Evolutionary conservation across 305 asterid species (phyloP).

Genomic region (Plantago lanceolata): DNA sequence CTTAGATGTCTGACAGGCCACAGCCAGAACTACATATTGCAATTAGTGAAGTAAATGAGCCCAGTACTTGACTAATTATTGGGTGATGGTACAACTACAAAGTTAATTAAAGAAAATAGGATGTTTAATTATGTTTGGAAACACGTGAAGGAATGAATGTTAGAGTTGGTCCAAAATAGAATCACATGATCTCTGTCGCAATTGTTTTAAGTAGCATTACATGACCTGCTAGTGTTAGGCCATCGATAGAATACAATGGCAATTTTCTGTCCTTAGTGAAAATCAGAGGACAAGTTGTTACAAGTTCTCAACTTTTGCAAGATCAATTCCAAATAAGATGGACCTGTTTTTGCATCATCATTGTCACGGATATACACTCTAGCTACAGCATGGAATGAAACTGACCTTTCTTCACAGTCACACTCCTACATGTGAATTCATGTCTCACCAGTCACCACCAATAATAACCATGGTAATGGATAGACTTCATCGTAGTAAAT

Average conservation of each 20-base stretch:
- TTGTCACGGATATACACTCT: conserved; percentile 16
- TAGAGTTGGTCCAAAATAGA: conserved; percentile 32
- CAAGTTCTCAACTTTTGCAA: not conserved
- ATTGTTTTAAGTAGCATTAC: not conserved
- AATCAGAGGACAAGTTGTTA: not conserved
- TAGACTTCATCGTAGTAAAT: too few species aligned
- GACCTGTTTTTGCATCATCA: not conserved
- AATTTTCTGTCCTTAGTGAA: conserved; percentile 5
- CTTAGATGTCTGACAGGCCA: too few species aligned
- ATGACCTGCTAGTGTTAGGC: not conserved
- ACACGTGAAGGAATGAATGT: conserved; percentile 2
- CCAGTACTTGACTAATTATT: too few species aligned
- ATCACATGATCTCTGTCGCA: conserved; percentile 34
- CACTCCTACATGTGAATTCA: conserved; percentile 14
- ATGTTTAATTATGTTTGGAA: not conserved
- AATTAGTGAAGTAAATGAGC: too few species aligned
- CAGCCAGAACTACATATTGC: too few species aligned
- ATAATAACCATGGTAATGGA: too few species aligned
- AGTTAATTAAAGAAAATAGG: not conserved
- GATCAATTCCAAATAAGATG: not conserved
- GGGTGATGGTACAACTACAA: too few species aligned
- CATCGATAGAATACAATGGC: not conserved
- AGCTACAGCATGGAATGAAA: not conserved
- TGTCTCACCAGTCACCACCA: not conserved
- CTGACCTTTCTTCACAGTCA: not conserved